Evolutionary conservation across 306 rosid species (phyloP), one percentile per base, ranked within the genome.

Genomic region (Acacia crassicarpa): DNA sequence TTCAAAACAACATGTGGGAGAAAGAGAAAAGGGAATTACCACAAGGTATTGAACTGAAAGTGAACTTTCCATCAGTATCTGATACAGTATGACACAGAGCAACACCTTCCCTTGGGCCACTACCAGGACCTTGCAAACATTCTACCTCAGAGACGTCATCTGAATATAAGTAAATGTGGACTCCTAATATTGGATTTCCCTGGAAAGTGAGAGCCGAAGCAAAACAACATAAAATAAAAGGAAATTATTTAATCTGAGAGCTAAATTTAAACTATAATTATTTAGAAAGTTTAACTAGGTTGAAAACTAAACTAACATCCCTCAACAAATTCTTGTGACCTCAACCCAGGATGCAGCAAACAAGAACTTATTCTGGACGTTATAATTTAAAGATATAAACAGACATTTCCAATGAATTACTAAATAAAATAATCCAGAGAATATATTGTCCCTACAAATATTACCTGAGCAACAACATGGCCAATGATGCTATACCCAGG

Each of bases 151-250:
- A 84, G 75, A 95, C 94, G 63, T 93, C 97, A 89, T 93, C 92
- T 40, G 99, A 93, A 80, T 89, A 86, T 78, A 95, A 86, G 87
- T 90, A 95, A 69, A 95, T 67, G 20, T 93, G 94, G 86, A 95
- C 99, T 83, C 98, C 99, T 84, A 95, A 80, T 77, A 95, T 91
- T 25, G 99, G 99, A 88, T 90, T 95, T 80, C 99, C 99, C 99
- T 95, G 85, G 48, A 78, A 79, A 78, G 53, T 32, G 84, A 67
- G 80, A 53, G 61, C 35, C 72, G 78, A 75, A 51, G 61, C 74
- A 14, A 61, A 77, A 76, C 66, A 75, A 77, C 70, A 67, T 32
- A 68, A 80, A 67, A 75, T 66, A 76, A 16, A 65, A 63, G 35
- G 63, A 8, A 27, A 65, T 62, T 33, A 43, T 16, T 61, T 41